A percentile compares a stretch with the other conserved stretches of the same genome.
These are phyloP conservation scores for Coemansia sp. DNA, from an alignment of 192 early-diverging fungal species.

Conservation along the genomic window DNA sequence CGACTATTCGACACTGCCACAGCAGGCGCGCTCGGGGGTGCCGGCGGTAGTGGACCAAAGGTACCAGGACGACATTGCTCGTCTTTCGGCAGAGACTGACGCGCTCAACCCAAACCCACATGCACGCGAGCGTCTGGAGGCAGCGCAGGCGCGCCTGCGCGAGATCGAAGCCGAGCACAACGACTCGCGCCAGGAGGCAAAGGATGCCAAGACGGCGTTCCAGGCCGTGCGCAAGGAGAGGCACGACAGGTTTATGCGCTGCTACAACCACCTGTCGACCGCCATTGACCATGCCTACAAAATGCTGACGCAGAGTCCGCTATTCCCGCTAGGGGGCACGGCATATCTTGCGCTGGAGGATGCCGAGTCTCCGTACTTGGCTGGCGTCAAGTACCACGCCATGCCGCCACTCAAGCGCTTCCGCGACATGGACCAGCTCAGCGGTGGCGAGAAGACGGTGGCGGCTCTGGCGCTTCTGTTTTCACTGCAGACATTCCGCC, in stretches of 20 bases:
- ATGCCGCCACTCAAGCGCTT: constrained; percentile 99
- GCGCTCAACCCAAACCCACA: constrained; percentile 89
- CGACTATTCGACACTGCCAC: constrained; percentile 38
- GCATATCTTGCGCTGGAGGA: constrained; percentile 93
- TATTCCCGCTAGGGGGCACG: constrained; percentile 89
- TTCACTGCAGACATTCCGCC: constrained; percentile 92
- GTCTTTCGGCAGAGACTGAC: constrained; percentile 60
- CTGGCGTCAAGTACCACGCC: constrained; percentile 95
- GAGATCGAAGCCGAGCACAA: constrained; percentile 85
- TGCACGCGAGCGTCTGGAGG: constrained; percentile 81
- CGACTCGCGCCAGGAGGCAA: constrained; percentile 72
- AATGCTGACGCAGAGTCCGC: constrained; percentile 79
- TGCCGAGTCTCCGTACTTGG: constrained; percentile 90
- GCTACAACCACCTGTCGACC: constrained; percentile 85
- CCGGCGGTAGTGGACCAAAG: constrained; percentile 31
- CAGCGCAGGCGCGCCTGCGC: constrained; percentile 72
- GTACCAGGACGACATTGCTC: constrained; percentile 29
- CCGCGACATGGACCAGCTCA: constrained; percentile 98
- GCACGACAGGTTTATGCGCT: constrained; percentile 72
- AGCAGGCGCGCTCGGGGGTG: constrained; percentile 16
- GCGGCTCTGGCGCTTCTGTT: constrained; percentile 95
- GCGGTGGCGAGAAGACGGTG: constrained; percentile 98
- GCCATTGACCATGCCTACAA: constrained; percentile 96
- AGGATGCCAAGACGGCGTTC: constrained; percentile 80
- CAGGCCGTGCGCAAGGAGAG: constrained; percentile 66